These are phyloP conservation scores for Ogataea wickerhamii DNA, from an alignment of 805 yeast species.

Conservation along the genomic window DNA sequence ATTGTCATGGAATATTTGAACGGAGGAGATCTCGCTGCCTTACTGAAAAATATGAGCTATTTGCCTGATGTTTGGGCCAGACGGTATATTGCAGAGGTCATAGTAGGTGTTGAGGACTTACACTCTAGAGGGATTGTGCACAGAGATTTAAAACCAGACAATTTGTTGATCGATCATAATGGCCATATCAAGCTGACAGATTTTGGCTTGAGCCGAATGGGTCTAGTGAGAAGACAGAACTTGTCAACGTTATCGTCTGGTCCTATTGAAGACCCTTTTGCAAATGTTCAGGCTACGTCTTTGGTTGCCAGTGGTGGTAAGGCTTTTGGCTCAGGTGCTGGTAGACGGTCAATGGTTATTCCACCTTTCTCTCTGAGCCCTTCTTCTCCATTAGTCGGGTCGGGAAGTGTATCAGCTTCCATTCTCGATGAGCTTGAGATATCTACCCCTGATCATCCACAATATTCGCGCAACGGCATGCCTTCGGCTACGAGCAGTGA, in stretches of 20 bases:
- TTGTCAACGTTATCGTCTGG: slow-evolving; percentile 6
- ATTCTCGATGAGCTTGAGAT: slow-evolving; percentile 16
- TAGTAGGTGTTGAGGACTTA: slow-evolving; percentile 85
- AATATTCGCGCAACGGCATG: slow-evolving; percentile 13
- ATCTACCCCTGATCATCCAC: slow-evolving; percentile 1
- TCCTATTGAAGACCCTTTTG: slow-evolving; percentile 20
- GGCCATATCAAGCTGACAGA: slow-evolving; percentile 95
- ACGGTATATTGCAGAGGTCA: slow-evolving; percentile 83
- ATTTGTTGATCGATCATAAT: slow-evolving; percentile 72
- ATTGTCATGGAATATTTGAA: slow-evolving; percentile 94
- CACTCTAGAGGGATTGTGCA: slow-evolving; percentile 89
- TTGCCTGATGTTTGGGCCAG: slow-evolving; percentile 84
- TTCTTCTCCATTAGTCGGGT: slow-evolving; percentile 22
- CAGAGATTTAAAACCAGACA: slow-evolving; percentile 94
- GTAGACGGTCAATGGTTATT: slow-evolving; percentile 15
- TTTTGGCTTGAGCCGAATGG: slow-evolving; percentile 90
- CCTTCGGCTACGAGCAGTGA: slow-evolving; percentile 39
- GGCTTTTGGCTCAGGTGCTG: not conserved
- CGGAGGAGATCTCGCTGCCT: slow-evolving; percentile 93
- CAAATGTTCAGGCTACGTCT: slow-evolving; percentile 12
- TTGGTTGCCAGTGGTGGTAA: slow-evolving; percentile 7
- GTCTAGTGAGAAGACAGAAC: slow-evolving; percentile 78
- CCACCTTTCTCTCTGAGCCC: slow-evolving; percentile 29
- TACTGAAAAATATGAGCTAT: slow-evolving; percentile 76
- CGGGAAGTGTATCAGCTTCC: slow-evolving; percentile 14